A percentile compares a stretch with the other conserved stretches of the same genome.
These are phyloP conservation scores for Chytridium lagenaria DNA, from an alignment of 371 early-diverging fungal genomes.

Conservation along the genomic window DNA sequence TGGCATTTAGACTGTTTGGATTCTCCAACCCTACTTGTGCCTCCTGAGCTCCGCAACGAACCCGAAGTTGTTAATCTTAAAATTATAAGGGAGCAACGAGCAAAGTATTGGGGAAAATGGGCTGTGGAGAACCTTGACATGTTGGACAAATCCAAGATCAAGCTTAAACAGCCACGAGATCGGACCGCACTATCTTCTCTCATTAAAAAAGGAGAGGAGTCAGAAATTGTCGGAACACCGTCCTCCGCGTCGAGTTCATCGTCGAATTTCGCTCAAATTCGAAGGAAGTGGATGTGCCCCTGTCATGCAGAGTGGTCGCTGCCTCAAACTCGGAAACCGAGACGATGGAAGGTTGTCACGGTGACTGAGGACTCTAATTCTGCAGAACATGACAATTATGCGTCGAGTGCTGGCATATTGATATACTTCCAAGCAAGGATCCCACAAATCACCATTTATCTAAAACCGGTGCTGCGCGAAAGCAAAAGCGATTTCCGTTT, in stretches of 20 bases:
- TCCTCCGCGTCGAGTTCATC: neutral
- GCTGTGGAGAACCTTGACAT: conserved; percentile 3
- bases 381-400: too few species aligned
- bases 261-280: conserved; percentile 15
- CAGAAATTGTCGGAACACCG: conserved; percentile 21
- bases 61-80: conserved; percentile 26
- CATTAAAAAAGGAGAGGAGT: conserved; percentile 14
- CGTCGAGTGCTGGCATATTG: too few species aligned
- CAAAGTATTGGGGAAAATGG: conserved; percentile 30
- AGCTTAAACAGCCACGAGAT: neutral
- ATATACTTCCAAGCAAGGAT: too few species aligned
- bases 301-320: conserved; percentile 74
- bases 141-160: neutral
- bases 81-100: conserved; percentile 24
- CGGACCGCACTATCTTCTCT: neutral
- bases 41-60: conserved; percentile 50
- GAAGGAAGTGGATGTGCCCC: conserved; percentile 82
- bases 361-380: neutral
- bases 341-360: conserved; percentile 8
- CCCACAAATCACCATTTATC: too few species aligned
- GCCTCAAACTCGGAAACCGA: conserved; percentile 10
- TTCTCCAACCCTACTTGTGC: conserved; percentile 72
- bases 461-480: too few species aligned
- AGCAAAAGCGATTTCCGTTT: too few species aligned
- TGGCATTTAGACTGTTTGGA: conserved; percentile 91